Conservation (phyloP, 2,329 filamentous ascomycete species). For the Arthrocladium fulminans region DNA sequence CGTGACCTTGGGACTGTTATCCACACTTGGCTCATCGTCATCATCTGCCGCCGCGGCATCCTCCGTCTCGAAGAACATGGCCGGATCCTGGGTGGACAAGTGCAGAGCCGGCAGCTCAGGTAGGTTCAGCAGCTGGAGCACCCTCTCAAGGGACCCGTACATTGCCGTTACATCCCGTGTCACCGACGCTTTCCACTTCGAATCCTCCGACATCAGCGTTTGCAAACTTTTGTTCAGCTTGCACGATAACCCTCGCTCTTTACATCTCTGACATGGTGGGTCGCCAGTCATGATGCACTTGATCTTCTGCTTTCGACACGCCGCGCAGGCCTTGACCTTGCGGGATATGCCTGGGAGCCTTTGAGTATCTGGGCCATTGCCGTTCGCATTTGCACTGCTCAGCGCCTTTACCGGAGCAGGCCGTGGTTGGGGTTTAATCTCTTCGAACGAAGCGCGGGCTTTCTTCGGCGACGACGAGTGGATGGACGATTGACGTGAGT, state of each 20-base stretch:
- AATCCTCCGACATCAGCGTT: constrained; percentile 41
- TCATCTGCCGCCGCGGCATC: constrained; percentile 37
- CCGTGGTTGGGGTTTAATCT: constrained; percentile 6
- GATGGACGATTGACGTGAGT: constrained; percentile 8
- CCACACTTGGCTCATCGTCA: constrained; percentile 35
- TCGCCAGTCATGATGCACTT: constrained; percentile 47
- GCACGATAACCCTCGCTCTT: constrained; percentile 42
- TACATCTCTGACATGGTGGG: constrained; percentile 42
- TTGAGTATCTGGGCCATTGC: constrained; percentile 16
- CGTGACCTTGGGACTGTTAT: constrained; percentile 28
- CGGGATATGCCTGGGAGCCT: constrained; percentile 31
- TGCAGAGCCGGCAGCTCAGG: constrained; percentile 31
- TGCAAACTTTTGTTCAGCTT: constrained; percentile 45
- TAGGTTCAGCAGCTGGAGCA: constrained; percentile 31
- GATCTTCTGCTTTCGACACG: constrained; percentile 46
- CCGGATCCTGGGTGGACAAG: constrained; percentile 24
- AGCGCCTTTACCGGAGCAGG: constrained; percentile 3
- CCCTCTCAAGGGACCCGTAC: constrained; percentile 26
- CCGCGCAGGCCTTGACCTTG: constrained; percentile 43
- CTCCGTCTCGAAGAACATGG: constrained; percentile 27
- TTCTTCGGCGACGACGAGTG: constrained; percentile 14
- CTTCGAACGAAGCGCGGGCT: constrained; percentile 17
- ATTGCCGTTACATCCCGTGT: constrained; percentile 27
- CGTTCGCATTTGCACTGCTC: constrained; percentile 14
- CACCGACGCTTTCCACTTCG: constrained; percentile 34